Evolutionary conservation across 2,329 filamentous ascomycete genomes (phyloP), one percentile per base, ranked within the genome.

Genomic region (Nectriaceae sp.): DNA sequence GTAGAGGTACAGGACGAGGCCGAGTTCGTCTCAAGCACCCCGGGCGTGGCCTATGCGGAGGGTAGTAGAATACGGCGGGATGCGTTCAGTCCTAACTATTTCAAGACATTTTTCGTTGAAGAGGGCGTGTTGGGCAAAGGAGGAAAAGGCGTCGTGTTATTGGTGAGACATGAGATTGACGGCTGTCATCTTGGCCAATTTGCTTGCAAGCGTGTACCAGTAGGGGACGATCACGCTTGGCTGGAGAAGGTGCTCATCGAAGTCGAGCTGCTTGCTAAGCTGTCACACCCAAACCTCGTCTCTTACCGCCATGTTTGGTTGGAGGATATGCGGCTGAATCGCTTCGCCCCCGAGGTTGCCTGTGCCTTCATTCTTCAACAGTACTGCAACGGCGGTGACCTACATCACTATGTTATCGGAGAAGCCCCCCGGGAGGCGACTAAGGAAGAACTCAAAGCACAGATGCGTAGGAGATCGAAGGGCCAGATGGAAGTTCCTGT

Each of bases 261-360:
- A 69, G 95, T 99, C 2, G 91, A 96, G 70, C 77, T 97, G 20
- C 80, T 99, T 20, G 91, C 96, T 60, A 89, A 90, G 60, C 81
- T 99, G 4, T 94, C 90, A 0, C 94, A 99, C 65, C 89, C 92
- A 48, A 99, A 99, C 54, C 77, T 99, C 8, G 94, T 99, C 1
- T 96, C 92, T 0, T 99, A 99, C 67, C 87, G 93, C 5, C 94
- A 97, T 70, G 94, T 96, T 24, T 99, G 94, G 94, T 79, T 99
- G 15, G 93, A 99, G 68, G 88, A 97, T 66, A 86, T 88, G 44
- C 83, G 88, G 57, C 82, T 96, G 44, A 93, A 82, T 54, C 86
- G 83, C 2, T 99, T 99, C 66, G 89, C 91, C 0, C 94, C 95
- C 1, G 90, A 84, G 46, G 91, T 99, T 1, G 91, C 91, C 11